These are phyloP conservation scores for Ganoderma sinense DNA, from an alignment of 1,284 basidiomycete genomes.

Conservation along the genomic window DNA sequence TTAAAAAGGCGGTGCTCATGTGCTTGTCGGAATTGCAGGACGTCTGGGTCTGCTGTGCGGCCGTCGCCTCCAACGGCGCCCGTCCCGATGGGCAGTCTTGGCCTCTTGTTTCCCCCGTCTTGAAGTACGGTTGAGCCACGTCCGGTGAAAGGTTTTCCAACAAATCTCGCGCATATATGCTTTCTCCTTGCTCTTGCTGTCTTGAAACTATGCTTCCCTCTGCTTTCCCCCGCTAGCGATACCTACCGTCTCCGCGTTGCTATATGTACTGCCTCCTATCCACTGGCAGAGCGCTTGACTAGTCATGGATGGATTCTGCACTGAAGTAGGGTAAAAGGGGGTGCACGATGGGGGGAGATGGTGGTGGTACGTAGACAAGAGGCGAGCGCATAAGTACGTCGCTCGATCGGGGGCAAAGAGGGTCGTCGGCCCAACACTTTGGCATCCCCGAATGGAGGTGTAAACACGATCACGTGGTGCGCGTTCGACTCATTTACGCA, in stretches of 20 bases:
- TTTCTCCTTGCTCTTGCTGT: not conserved
- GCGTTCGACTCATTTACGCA: constrained; percentile 17
- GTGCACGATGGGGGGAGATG: not conserved
- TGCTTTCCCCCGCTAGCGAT: not conserved
- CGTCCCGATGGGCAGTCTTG: constrained; percentile 15
- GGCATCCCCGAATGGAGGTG: constrained; percentile 3
- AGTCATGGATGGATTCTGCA: not conserved
- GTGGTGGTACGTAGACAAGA: constrained; percentile 6
- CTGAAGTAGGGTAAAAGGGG: not conserved
- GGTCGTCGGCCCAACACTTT: not conserved
- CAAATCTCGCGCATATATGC: not conserved
- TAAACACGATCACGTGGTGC: constrained; percentile 19
- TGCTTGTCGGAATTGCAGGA: not conserved
- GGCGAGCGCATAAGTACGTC: not conserved
- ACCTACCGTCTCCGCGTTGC: not conserved
- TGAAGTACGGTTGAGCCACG: too few species aligned
- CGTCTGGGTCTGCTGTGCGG: constrained; percentile 14
- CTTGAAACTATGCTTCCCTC: not conserved
- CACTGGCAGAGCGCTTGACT: not conserved
- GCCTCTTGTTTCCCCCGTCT: constrained; percentile 20
- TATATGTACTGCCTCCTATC: not conserved
- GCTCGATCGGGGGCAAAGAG: not conserved
- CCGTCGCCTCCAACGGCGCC: constrained; percentile 24
- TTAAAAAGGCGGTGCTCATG: not conserved
- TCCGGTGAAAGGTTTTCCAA: too few species aligned